Percentiles rank a stretch among this genome's conserved stretches.
phyloP scores from a whole-genome alignment of 2,329 filamentous ascomycete genomes.

The Alternaria solani region DNA sequence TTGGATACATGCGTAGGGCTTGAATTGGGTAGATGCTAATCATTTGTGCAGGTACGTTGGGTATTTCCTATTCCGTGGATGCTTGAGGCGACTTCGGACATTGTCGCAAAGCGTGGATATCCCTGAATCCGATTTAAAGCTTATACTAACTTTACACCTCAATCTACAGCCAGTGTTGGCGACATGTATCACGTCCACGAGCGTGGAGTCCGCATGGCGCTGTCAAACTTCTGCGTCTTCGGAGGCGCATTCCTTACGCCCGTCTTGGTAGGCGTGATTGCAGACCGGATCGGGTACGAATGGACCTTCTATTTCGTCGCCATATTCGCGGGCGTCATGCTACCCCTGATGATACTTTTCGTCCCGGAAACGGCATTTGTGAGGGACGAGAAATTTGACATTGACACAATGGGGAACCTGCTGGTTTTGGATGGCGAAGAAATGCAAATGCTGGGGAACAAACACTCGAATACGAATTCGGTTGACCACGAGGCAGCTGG shows the following conservation, averaged over 20 bases:
- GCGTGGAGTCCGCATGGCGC: slow-evolving; percentile 85
- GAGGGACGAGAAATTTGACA: slow-evolving; percentile 72
- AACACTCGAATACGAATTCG: neutral
- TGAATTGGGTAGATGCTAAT: neutral
- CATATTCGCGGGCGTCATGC: slow-evolving; percentile 76
- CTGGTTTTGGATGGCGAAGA: slow-evolving; percentile 18
- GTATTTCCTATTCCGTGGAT: neutral
- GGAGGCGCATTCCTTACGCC: slow-evolving; percentile 80
- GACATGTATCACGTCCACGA: slow-evolving; percentile 92
- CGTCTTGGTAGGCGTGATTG: slow-evolving; percentile 89
- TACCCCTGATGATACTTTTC: slow-evolving; percentile 78
- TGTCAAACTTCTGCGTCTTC: slow-evolving; percentile 75
- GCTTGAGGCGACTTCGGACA: neutral
- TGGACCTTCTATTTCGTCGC: slow-evolving; percentile 91
- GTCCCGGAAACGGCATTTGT: slow-evolving; percentile 86
- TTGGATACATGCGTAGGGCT: no score
- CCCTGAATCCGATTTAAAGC: neutral
- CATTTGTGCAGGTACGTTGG: neutral
- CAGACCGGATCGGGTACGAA: slow-evolving; percentile 75
- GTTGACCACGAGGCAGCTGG: neutral
- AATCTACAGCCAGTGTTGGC: slow-evolving; percentile 54
- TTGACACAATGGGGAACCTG: slow-evolving; percentile 64
- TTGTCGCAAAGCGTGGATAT: neutral
- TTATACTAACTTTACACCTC: neutral
- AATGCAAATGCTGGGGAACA: neutral